Evolutionary conservation across 2,329 filamentous ascomycete genomes (phyloP), one percentile per base, ranked within the genome.

Genomic region (Fusarium graminum): DNA sequence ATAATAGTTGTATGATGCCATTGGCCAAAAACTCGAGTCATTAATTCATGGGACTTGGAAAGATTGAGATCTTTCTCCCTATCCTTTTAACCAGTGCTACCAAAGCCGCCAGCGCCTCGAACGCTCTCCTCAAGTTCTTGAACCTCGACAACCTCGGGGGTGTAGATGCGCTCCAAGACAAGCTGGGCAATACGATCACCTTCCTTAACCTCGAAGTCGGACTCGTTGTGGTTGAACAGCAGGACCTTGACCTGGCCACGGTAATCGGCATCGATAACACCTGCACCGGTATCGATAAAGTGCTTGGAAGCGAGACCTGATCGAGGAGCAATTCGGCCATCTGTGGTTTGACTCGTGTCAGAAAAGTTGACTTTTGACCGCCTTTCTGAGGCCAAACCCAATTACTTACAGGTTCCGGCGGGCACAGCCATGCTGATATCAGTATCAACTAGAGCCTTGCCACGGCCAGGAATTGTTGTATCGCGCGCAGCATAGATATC

Each of bases 201-300:
- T 75, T 91, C 89, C 74, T 90, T 90, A 69, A 99, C 83, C 67
- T 81, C 83, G 75, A 96, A 98, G 77, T 97, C 93, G 39, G 81
- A 80, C 49, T 97, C 93, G 50, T 86, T 86, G 78, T 97, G 90
- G 82, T 99, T 99, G 80, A 98, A 98, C 51, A 99, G 87, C 69
- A 99, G 85, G 26, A 99, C 91, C 83, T 96, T 97, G 74, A 99
- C 90, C 70, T 92, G 92, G 19, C 95, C 95, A 34, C 95, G 88
- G 83, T 99, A 99, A 80, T 99, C 95, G 32, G 94, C 94, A 79
- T 99, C 95, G 73, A 99, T 98, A 67, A 99, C 95, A 53, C 95
- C 95, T 0, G 95, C 95, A 65, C 96, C 93, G 0, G 92, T 95
- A 78, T 97, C 93, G 77, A 99, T 98, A 80, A 94, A 95, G 82